These are phyloP conservation scores for Colletotrichum sp. DNA, from an alignment of 2,329 filamentous ascomycete genomes.

Conservation along the genomic window DNA sequence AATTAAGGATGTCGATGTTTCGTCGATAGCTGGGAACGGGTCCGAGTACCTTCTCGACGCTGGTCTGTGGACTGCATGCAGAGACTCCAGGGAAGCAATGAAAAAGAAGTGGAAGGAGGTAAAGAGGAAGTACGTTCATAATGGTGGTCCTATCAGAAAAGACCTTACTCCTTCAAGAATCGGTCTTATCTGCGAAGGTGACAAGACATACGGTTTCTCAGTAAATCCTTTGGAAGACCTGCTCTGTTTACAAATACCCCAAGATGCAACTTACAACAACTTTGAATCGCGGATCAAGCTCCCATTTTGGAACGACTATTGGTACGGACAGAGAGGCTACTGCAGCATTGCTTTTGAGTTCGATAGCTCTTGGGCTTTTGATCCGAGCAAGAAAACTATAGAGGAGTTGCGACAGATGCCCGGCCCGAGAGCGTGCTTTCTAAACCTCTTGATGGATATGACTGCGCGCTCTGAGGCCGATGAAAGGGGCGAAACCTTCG, in stretches of 20 bases:
- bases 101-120: not conserved
- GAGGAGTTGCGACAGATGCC: not conserved
- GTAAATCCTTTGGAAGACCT: not conserved
- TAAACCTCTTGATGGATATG: too few species aligned
- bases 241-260: not conserved
- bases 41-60: not conserved
- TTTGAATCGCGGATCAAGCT: not conserved
- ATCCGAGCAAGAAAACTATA: too few species aligned
- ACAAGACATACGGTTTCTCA: not conserved
- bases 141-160: accelerated
- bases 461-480: too few species aligned
- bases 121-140: not conserved
- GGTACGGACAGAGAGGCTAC: too few species aligned
- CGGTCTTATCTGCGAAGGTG: not conserved
- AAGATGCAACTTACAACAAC: not conserved
- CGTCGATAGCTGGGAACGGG: not conserved
- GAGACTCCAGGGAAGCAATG: not conserved
- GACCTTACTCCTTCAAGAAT: not conserved
- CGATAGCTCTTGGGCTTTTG: not conserved
- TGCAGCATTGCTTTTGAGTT: not conserved
- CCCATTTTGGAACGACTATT: not conserved
- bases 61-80: not conserved
- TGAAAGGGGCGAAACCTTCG: too few species aligned
- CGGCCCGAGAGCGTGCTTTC: not conserved
- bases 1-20: not conserved